These are phyloP conservation scores for Globisporangium alternatum DNA, from an alignment of 352 stramenopile species.

Conservation along the genomic window DNA sequence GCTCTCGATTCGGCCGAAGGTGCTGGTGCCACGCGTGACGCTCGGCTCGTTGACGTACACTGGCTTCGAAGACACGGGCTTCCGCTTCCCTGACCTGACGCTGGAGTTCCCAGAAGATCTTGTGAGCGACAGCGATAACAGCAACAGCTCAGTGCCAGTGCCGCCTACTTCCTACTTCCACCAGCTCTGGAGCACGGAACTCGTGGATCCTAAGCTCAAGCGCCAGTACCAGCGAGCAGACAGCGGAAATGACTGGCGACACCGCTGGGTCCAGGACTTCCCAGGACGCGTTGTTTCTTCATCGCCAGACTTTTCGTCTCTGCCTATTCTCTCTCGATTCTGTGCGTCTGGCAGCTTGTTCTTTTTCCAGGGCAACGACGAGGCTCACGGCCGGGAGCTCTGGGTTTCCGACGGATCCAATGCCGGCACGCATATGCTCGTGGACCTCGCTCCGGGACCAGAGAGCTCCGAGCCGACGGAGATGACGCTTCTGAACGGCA, in stretches of 20 bases:
- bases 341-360: conserved; percentile 24
- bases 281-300: not conserved
- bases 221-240: conserved; percentile 9
- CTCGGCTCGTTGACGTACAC: conserved; percentile 26
- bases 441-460: conserved; percentile 57
- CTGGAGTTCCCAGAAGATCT: conserved; percentile 15
- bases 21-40: conserved; percentile 28
- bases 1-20: conserved; percentile 24
- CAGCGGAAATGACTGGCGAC: conserved; percentile 23
- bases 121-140: not conserved
- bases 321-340: conserved; percentile 18
- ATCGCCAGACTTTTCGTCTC: not conserved
- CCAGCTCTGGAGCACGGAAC: conserved; percentile 29
- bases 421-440: conserved; percentile 42
- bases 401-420: conserved; percentile 55
- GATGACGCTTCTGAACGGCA: conserved; percentile 38
- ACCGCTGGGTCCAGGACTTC: conserved; percentile 24
- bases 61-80: conserved; percentile 38
- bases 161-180: conserved; percentile 1
- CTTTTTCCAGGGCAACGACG: conserved; percentile 47
- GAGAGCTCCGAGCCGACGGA: conserved; percentile 31
- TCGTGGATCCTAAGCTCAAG: conserved; percentile 16
- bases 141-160: not conserved
- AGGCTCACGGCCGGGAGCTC: conserved; percentile 50
- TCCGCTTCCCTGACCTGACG: conserved; percentile 38